Evolutionary conservation across 176 grass and related monocot genomes (phyloP).

Genomic region (Triticum aestivum): IWGSC_CS_RefSeq_v2.1 NC_057800.1:646761285-646761784

Average conservation of each 20-base stretch:
- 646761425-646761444: background rate
- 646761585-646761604: too few relatives aligned
- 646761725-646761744: too few relatives aligned
- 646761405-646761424: background rate
- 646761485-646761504: background rate
- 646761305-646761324: constrained; percentile 59
- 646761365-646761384: constrained; percentile 75
- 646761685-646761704: too few relatives aligned
- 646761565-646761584: background rate
- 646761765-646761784: too few relatives aligned
- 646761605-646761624: too few relatives aligned
- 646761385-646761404: constrained; percentile 63
- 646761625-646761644: too few relatives aligned
- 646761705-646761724: too few relatives aligned
- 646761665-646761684: too few relatives aligned
- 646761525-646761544: background rate
- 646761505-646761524: background rate
- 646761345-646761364: constrained; percentile 62
- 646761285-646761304: constrained; percentile 72
- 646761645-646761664: too few relatives aligned
- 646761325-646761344: constrained; percentile 74
- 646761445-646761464: background rate
- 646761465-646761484: too few relatives aligned
- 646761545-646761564: too few relatives aligned
- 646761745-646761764: too few relatives aligned